Conservation (phyloP, 805 yeast species). For the Saturnispora quitensis region DNA sequence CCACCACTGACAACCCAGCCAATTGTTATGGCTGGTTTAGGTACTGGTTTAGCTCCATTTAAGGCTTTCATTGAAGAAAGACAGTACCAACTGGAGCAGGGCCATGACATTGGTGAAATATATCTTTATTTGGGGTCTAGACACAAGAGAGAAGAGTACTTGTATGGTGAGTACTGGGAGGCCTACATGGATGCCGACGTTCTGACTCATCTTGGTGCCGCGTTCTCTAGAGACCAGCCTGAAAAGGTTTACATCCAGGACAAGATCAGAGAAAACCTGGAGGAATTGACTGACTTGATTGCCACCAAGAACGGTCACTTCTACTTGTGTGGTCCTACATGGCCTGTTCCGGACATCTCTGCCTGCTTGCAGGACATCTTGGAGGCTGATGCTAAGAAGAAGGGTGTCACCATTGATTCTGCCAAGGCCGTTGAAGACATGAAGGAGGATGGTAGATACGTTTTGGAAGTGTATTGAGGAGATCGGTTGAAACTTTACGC, state of each 20-base stretch:
- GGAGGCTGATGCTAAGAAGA: conserved; percentile 54
- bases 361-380: conserved; percentile 81
- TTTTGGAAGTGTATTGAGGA: conserved; percentile 81
- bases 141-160: conserved; percentile 89
- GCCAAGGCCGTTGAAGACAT: conserved; percentile 80
- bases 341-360: conserved; percentile 98
- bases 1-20: conserved; percentile 86
- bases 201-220: conserved; percentile 92
- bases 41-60: conserved; percentile 97
- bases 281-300: conserved; percentile 69
- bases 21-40: conserved; percentile 92
- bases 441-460: conserved; percentile 88
- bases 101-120: conserved; percentile 80
- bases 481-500: neutral
- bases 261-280: conserved; percentile 69
- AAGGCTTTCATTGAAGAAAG: conserved; percentile 95
- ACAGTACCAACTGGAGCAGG: conserved; percentile 86
- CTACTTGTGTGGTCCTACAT: conserved; percentile 96
- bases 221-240: conserved; percentile 95
- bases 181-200: conserved; percentile 89
- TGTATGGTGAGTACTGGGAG: conserved; percentile 96
- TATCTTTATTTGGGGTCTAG: conserved; percentile 88
- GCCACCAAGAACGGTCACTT: conserved; percentile 75
- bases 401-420: conserved; percentile 61
- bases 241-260: conserved; percentile 93